These are phyloP conservation scores for Monilinia polystroma DNA, from an alignment of 2,329 filamentous ascomycete genomes.

Conservation along the genomic window DNA sequence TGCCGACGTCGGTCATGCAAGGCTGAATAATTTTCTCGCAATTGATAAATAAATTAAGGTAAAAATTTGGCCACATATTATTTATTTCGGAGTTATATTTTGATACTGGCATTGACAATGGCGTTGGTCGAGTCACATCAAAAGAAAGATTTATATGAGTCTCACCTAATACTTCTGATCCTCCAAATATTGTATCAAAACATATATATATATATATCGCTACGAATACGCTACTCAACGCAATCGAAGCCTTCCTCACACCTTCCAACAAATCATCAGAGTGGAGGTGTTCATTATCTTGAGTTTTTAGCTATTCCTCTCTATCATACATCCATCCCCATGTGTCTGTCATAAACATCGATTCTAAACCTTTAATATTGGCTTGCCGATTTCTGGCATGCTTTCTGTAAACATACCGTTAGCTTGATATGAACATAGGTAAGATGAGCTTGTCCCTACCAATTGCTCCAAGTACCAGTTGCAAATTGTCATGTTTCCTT, in stretches of 20 bases:
- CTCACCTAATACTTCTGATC: no score
- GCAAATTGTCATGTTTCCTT: conserved; percentile 92
- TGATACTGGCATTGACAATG: no score
- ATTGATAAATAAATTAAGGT: not conserved
- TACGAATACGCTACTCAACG: not conserved
- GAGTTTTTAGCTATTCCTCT: conserved; percentile 1
- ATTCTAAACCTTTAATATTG: conserved; percentile 24
- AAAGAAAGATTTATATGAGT: not conserved
- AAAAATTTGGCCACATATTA: not conserved
- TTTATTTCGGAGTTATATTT: not conserved
- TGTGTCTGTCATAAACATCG: not conserved
- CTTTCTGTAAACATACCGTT: conserved; percentile 56
- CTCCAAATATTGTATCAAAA: not conserved
- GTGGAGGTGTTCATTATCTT: conserved; percentile 14
- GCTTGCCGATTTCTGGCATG: conserved; percentile 73
- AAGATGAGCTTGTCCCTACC: conserved; percentile 41
- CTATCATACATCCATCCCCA: conserved; percentile 19
- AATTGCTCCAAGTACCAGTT: conserved; percentile 98
- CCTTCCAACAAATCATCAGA: not conserved
- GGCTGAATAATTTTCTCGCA: conserved; percentile 8
- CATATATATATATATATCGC: not conserved
- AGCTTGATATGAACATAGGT: conserved; percentile 31
- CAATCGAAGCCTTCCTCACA: not conserved
- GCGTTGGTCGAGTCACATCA: not conserved
- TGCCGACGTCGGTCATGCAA: conserved; percentile 19